Base-by-base conservation (phyloP, 2,329 filamentous ascomycete genomes). In the Ceratocystis papillata region DNA sequence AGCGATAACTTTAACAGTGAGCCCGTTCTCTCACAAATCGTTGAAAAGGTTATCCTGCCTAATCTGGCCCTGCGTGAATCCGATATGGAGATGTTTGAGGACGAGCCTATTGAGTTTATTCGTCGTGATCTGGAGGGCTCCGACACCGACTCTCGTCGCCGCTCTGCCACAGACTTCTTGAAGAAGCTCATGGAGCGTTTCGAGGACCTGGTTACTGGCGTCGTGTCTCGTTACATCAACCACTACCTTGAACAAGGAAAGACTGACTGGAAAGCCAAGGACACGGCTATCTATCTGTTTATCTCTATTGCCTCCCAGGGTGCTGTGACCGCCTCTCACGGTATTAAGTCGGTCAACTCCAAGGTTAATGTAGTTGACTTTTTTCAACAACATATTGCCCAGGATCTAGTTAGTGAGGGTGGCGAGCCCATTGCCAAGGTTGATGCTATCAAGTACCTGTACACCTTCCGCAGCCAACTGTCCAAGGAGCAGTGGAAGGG, bases 31-130 rank as follows among this genome's bases (percentile, higher is more conserved):
- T 85, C 86, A 20, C 88, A 96, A 74, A 89, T 99, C 64, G 89
- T 96, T 8, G 91, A 97, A 75, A 96, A 96, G 77, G 94, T 97
- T 67, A 89, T 99, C 66, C 78, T 99, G 69, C 93, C 94, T 8
- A 99, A 99, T 72, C 85, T 99, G 67, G 88, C 88, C 17, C 79
- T 99, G 68, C 86, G 95, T 70, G 94, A 96, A 72, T 94, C 92
- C 0, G 95, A 99, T 70, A 83, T 96, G 65, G 94, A 99, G 75
- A 82, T 96, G 70, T 97, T 99, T 71, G 94, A 99, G 74, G 95
- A 99, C 73, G 95, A 99, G 78, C 94, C 94, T 0, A 99, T 99
- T 70, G 94, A 99, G 75, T 99, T 96, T 74, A 99, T 99, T 73
- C 84, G 94, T 69, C 84, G 91, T 72, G 94, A 99, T 75, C 80